Evolutionary conservation across 257 asterid genomes (phyloP).

Genomic region (Thymus mandschuricus): DNA sequence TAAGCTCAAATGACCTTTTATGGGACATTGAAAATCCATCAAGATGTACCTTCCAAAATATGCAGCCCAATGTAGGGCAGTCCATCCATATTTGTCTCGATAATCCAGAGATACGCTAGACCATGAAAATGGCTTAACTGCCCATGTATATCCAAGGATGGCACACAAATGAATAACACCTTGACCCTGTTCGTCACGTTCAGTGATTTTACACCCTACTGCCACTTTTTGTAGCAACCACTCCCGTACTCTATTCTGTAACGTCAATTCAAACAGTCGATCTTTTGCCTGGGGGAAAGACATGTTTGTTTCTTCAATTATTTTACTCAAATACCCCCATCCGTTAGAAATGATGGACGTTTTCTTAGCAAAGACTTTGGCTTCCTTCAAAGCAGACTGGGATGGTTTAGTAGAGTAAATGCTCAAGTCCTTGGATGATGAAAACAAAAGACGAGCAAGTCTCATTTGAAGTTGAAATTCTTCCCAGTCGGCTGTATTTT

Average conservation of each 20-base stretch:
- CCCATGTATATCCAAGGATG: constrained; percentile 92
- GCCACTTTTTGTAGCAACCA: constrained; percentile 85
- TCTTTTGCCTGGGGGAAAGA: constrained; percentile 75
- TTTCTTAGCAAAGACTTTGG: constrained; percentile 63
- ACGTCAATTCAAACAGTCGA: constrained; percentile 68
- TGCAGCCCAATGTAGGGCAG: constrained; percentile 99
- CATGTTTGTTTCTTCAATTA: constrained; percentile 54
- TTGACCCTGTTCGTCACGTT: constrained; percentile 90
- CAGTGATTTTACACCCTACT: constrained; percentile 60
- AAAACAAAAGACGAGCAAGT: constrained; percentile 78
- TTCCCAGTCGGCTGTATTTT: constrained; percentile 60
- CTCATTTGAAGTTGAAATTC: constrained; percentile 76
- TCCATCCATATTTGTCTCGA: constrained; percentile 95
- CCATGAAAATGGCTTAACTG: constrained; percentile 72
- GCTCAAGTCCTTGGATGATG: constrained; percentile 65
- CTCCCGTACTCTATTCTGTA: constrained; percentile 71
- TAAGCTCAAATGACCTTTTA: constrained; percentile 23
- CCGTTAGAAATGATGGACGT: constrained; percentile 50
- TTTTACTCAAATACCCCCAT: constrained; percentile 61
- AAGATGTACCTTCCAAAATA: constrained; percentile 76
- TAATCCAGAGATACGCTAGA: constrained; percentile 89
- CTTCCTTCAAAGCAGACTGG: constrained; percentile 64
- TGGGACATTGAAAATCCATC: constrained; percentile 17
- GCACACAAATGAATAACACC: constrained; percentile 96
- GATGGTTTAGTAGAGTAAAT: constrained; percentile 54